Percentiles rank a stretch among this genome's conserved stretches.
These are phyloP conservation scores for Phycomyces nitens DNA, from an alignment of 192 early-diverging fungal species.

Conservation along the genomic window DNA sequence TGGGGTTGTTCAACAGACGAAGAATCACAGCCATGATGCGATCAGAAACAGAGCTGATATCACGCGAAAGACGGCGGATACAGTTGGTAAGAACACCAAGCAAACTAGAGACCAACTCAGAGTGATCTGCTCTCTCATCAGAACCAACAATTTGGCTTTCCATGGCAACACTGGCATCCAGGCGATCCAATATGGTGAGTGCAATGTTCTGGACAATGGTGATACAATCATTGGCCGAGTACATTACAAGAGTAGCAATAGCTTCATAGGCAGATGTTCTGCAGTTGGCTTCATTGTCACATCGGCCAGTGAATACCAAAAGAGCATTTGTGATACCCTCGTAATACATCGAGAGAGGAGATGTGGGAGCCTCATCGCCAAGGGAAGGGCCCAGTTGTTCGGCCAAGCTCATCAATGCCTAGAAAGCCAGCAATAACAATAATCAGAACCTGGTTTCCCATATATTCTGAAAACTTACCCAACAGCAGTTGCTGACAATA, in stretches of 20 bases:
- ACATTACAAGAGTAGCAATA: conserved; percentile 75
- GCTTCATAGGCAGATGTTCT: conserved; percentile 93
- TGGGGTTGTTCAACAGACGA: conserved; percentile 67
- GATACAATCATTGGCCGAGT: conserved; percentile 68
- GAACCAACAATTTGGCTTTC: conserved; percentile 69
- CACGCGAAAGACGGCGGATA: conserved; percentile 73
- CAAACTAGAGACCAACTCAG: conserved; percentile 91
- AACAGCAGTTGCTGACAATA: conserved; percentile 94
- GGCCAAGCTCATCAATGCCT: conserved; percentile 85
- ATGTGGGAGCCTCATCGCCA: conserved; percentile 56
- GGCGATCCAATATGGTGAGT: conserved; percentile 69
- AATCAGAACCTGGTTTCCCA: no score
- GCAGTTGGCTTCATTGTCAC: conserved; percentile 79
- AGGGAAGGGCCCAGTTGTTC: conserved; percentile 70
- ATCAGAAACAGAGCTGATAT: conserved; percentile 77
- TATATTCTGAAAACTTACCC: conserved; percentile 49
- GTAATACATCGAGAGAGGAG: conserved; percentile 80
- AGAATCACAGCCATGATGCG: conserved; percentile 87
- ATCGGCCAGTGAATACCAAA: conserved; percentile 66
- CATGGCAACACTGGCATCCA: conserved; percentile 70
- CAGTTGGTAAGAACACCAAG: conserved; percentile 85
- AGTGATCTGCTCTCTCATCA: conserved; percentile 79
- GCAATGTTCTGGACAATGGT: conserved; percentile 73
- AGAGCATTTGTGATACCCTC: conserved; percentile 76
- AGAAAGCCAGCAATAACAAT: neutral